Conservation (phyloP, 2,329 filamentous ascomycete genomes). For the Pyricularia sp. region DNA sequence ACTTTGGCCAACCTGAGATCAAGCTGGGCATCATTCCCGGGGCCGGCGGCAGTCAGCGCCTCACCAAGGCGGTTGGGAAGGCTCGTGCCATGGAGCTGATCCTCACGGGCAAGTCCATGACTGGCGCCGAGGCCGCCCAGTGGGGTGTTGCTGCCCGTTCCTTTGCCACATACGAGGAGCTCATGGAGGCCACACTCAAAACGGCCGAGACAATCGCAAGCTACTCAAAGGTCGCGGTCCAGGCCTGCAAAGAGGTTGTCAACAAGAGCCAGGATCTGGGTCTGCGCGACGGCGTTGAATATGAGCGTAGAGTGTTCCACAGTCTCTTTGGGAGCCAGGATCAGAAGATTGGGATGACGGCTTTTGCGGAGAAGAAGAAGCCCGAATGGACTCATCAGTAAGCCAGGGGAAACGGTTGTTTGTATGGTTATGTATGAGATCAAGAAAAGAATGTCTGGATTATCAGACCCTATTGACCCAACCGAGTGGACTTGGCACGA, state of each 20-base stretch:
- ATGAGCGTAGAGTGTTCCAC: slow-evolving; percentile 87
- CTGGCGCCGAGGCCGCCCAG: slow-evolving; percentile 67
- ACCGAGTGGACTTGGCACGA: not conserved
- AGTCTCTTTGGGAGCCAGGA: slow-evolving; percentile 85
- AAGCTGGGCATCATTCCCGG: slow-evolving; percentile 89
- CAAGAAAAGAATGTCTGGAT: not conserved
- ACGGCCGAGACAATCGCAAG: slow-evolving; percentile 83
- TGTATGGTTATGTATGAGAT: not conserved
- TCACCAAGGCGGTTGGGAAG: slow-evolving; percentile 75
- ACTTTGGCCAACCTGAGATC: slow-evolving; percentile 95
- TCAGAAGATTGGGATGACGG: slow-evolving; percentile 94
- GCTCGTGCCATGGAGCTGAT: slow-evolving; percentile 84
- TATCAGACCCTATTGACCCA: not conserved
- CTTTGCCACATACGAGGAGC: slow-evolving; percentile 66
- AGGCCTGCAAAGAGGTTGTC: slow-evolving; percentile 93
- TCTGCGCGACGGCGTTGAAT: slow-evolving; percentile 84
- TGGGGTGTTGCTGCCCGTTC: slow-evolving; percentile 83
- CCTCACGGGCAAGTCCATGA: slow-evolving; percentile 73
- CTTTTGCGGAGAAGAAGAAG: slow-evolving; percentile 92
- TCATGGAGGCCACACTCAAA: slow-evolving; percentile 68
- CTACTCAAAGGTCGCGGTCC: slow-evolving; percentile 74
- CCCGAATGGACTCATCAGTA: slow-evolving; percentile 78
- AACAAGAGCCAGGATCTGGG: slow-evolving; percentile 94
- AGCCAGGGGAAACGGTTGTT: not conserved
- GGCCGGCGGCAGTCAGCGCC: slow-evolving; percentile 77